phyloP scores from a whole-genome alignment of 148 eudicot species.

The Vaccinium myrtillus region DNA sequence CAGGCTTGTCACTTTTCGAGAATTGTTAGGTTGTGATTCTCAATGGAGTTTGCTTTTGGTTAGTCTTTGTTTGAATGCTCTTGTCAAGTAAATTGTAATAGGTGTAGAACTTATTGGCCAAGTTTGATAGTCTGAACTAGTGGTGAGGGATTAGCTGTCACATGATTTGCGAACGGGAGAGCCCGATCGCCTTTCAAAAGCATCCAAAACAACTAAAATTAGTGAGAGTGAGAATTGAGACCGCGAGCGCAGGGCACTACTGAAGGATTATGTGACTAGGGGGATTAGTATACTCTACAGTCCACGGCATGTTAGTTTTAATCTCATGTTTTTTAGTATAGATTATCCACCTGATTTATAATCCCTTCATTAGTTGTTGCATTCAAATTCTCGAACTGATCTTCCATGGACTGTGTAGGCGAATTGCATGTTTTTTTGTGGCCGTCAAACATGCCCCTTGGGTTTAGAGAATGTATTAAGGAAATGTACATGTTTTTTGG shows the following conservation, averaged over 20 bases:
- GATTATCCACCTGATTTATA: too few relatives aligned
- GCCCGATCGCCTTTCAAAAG: too few relatives aligned
- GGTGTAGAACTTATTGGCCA: not conserved
- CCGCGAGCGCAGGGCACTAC: too few relatives aligned
- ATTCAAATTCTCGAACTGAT: not conserved
- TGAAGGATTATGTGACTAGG: too few relatives aligned
- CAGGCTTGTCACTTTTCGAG: not conserved
- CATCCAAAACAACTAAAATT: too few relatives aligned
- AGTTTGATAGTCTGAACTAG: not conserved
- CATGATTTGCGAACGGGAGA: too few relatives aligned
- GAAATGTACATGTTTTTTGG: not conserved
- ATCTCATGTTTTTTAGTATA: too few relatives aligned
- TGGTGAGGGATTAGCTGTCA: not conserved
- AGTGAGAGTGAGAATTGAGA: too few relatives aligned
- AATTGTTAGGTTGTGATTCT: not conserved
- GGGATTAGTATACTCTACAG: too few relatives aligned
- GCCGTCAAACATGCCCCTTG: not conserved
- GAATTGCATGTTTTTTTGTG: not conserved
- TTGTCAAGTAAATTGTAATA: not conserved
- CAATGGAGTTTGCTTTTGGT: not conserved
- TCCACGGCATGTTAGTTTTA: too few relatives aligned
- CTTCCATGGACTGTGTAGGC: not conserved
- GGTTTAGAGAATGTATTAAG: not conserved
- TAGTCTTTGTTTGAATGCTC: not conserved
- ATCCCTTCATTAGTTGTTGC: not conserved